Evolutionary conservation across 768 basidiomycete species (phyloP).

Genomic region (Ramaria rubella): DNA sequence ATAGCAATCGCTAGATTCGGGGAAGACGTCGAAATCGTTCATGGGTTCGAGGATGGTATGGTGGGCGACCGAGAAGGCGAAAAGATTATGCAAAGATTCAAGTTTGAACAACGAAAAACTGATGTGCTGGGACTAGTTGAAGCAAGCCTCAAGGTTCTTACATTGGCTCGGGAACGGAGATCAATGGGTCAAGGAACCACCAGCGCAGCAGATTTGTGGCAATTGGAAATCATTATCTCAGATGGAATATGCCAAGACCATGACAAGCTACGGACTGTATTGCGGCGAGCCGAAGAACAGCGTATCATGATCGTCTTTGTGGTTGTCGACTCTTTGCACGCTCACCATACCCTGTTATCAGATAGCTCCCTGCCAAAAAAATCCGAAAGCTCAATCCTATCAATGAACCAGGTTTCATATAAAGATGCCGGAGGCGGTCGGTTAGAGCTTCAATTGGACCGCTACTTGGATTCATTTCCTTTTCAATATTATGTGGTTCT

Average conservation of each 20-base stretch:
- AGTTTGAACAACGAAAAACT: conserved; percentile 84
- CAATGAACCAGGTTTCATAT: conserved; percentile 89
- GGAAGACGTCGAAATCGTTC: conserved; percentile 77
- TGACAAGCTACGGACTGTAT: conserved; percentile 67
- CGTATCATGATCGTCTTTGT: conserved; percentile 95
- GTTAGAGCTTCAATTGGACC: conserved; percentile 81
- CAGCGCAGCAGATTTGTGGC: conserved; percentile 84
- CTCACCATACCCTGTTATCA: conserved; percentile 22
- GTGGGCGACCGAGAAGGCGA: conserved; percentile 77
- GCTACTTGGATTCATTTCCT: conserved; percentile 94
- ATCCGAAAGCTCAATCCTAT: conserved; percentile 70
- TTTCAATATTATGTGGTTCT: conserved; percentile 98
- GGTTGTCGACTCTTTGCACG: conserved; percentile 83
- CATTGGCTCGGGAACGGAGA: conserved; percentile 67
- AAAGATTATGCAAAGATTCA: conserved; percentile 76
- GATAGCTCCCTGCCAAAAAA: conserved; percentile 16
- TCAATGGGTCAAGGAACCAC: conserved; percentile 42
- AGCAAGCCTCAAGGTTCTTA: conserved; percentile 64
- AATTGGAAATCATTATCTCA: conserved; percentile 95
- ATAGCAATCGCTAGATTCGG: conserved; percentile 90
- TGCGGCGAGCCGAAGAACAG: conserved; percentile 84
- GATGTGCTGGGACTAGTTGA: conserved; percentile 81
- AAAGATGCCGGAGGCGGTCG: conserved; percentile 61
- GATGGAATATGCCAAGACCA: conserved; percentile 99
- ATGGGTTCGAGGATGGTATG: conserved; percentile 76